These are phyloP conservation scores for Cercospora sesami DNA, from an alignment of 2,329 filamentous ascomycete species.

Conservation along the genomic window DNA sequence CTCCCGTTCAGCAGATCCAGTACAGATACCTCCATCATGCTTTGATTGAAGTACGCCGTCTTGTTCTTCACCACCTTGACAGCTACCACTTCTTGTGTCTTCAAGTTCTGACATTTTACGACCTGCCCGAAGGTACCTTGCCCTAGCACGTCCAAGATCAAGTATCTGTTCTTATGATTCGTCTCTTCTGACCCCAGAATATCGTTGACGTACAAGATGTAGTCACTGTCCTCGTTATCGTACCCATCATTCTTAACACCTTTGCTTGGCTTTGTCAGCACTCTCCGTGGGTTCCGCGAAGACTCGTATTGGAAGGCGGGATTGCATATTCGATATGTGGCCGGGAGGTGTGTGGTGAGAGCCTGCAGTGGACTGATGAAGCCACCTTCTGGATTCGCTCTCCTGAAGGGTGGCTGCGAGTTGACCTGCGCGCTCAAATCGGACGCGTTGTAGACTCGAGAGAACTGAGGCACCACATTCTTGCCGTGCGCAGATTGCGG, in stretches of 20 bases:
- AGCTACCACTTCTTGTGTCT: slow-evolving; percentile 96
- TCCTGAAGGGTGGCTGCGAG: slow-evolving; percentile 81
- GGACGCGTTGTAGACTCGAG: slow-evolving; percentile 68
- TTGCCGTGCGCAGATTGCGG: slow-evolving; percentile 41
- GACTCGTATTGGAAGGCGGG: slow-evolving; percentile 98
- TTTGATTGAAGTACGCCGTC: slow-evolving; percentile 99
- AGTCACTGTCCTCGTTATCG: slow-evolving; percentile 98
- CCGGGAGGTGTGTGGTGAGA: slow-evolving; percentile 85
- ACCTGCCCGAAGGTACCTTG: slow-evolving; percentile 98
- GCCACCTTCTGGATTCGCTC: slow-evolving; percentile 93
- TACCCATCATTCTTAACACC: slow-evolving; percentile 98
- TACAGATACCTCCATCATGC: slow-evolving; percentile 99
- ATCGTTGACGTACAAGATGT: slow-evolving; percentile 98
- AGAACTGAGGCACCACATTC: slow-evolving; percentile 77
- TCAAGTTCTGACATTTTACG: slow-evolving; percentile 97
- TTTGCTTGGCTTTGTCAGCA: slow-evolving; percentile 97
- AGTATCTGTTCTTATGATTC: slow-evolving; percentile 97
- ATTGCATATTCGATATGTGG: slow-evolving; percentile 98
- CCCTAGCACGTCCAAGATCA: slow-evolving; percentile 93
- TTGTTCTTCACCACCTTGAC: slow-evolving; percentile 99
- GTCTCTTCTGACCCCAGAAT: slow-evolving; percentile 97
- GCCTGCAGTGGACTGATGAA: slow-evolving; percentile 98
- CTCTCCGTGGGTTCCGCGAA: slow-evolving; percentile 89
- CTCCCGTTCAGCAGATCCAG: slow-evolving; percentile 95
- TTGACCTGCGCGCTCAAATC: slow-evolving; percentile 84